Evolutionary conservation across 805 yeast species (phyloP), one percentile per base, ranked within the genome.

Genomic region (Wickerhamiella hasegawae): DNA sequence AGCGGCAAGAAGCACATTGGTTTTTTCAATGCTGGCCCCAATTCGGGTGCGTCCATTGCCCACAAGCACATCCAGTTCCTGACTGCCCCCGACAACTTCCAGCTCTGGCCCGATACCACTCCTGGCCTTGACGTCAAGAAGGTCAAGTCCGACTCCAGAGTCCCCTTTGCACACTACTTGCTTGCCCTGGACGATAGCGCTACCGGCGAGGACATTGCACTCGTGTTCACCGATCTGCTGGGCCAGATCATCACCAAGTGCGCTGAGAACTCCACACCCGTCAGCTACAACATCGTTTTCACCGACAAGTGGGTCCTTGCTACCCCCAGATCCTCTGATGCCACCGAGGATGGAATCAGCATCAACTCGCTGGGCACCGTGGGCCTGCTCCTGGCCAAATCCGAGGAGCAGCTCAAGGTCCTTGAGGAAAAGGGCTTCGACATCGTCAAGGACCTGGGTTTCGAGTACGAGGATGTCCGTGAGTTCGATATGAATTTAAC

Each of bases 11-110:
- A 69, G 38, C 76, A 80, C 65, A 63, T 85, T 52, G 84, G 84
- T 0, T 87, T 87, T 55, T 87, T 72, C 66, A 87, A 87, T 55
- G 74, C 82, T 50, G 98, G 98, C 5, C 72, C 74, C 15, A 66
- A 72, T 45, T 73, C 92, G 42, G 98, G 97, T 1, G 94, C 94
- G n/a, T 83, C 95, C 0, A 90, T 84, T 49, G 76, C 80, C 32
- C 98, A 87, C 59, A 83, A 81, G 52, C 98, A 87, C 57, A 57
- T 90, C 42, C 98, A 90, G 57, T 74, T 85, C 56, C 62, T 87
- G 67, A 64, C 72, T 30, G 60, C 80, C 30, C 92, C 94, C 2
- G 52, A 58, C 5, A 40, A 63, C 17, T 75, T 73, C 51, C 55
- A 54, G 1, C 68, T 79, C 5, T 73, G 68, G 51, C 77, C 81